Conservation (phyloP, 1,284 basidiomycete genomes). For the Ganoderma leucocontextum region DNA sequence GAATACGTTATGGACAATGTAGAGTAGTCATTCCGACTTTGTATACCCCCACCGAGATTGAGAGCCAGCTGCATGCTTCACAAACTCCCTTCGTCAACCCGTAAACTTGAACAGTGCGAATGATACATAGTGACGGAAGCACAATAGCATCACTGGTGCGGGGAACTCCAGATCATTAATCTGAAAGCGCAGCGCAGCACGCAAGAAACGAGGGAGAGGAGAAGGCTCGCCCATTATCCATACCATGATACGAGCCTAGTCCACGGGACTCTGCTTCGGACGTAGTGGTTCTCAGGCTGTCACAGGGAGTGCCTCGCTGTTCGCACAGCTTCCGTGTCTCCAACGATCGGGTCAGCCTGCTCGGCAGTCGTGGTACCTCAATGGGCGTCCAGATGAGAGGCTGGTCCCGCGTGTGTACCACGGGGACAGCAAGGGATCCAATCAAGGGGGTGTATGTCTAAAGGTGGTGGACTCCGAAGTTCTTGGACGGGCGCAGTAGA, state of each 20-base stretch:
- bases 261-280: background rate
- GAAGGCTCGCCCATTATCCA: too few species aligned
- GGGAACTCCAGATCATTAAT: background rate
- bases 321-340: background rate
- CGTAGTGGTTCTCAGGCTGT: conserved; percentile 2
- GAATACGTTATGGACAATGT: background rate
- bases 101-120: background rate
- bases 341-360: background rate
- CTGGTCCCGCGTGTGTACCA: background rate
- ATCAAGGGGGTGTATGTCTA: background rate
- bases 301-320: background rate
- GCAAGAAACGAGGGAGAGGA: background rate
- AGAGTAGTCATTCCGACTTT: background rate
- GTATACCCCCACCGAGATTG: background rate
- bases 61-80: too few species aligned
- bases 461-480: background rate
- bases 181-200: background rate
- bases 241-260: background rate
- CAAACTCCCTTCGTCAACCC: too few species aligned
- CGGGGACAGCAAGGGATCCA: background rate
- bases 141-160: background rate
- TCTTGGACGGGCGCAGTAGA: background rate
- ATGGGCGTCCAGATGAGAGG: background rate
- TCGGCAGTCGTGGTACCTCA: background rate
- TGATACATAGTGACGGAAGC: background rate